phyloP scores from a whole-genome alignment of 768 basidiomycete species.

The Boletellus ananas region DNA sequence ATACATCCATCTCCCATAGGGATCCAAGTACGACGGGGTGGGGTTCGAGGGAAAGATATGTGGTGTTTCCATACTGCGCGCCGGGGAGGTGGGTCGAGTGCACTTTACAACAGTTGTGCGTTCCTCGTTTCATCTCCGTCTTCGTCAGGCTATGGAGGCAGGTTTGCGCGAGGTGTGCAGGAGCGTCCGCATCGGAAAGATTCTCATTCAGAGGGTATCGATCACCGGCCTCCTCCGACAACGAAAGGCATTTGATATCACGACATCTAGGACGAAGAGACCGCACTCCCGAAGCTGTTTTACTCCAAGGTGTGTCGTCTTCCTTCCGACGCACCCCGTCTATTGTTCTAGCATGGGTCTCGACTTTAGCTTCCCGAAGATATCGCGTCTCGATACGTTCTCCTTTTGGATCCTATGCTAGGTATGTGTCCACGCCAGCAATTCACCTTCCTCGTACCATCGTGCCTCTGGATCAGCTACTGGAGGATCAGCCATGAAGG shows the following conservation, averaged over 20 bases:
- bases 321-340: not conserved
- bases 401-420: slow-evolving; percentile 97
- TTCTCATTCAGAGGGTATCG: slow-evolving; percentile 89
- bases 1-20: slow-evolving; percentile 35
- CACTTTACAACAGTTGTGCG: too few species aligned
- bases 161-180: slow-evolving; percentile 95
- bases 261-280: slow-evolving; percentile 81
- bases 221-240: not conserved
- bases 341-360: not conserved
- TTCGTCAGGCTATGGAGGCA: slow-evolving; percentile 89
- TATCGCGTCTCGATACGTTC: slow-evolving; percentile 85
- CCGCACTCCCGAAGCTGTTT: slow-evolving; percentile 88
- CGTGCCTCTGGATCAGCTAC: slow-evolving; percentile 52
- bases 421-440: slow-evolving; percentile 44
- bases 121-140: not conserved
- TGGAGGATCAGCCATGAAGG: slow-evolving; percentile 96
- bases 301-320: slow-evolving; percentile 63
- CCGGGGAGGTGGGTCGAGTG: slow-evolving; percentile 66
- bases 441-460: not conserved
- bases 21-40: slow-evolving; percentile 82
- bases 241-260: not conserved
- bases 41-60: slow-evolving; percentile 96
- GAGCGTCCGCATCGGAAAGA: slow-evolving; percentile 93
- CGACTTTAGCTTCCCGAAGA: slow-evolving; percentile 78
- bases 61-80: slow-evolving; percentile 91